phyloP scores from a whole-genome alignment of 495 filamentous ascomycete genomes.

The Hypomontagnella monticulosa region DNA sequence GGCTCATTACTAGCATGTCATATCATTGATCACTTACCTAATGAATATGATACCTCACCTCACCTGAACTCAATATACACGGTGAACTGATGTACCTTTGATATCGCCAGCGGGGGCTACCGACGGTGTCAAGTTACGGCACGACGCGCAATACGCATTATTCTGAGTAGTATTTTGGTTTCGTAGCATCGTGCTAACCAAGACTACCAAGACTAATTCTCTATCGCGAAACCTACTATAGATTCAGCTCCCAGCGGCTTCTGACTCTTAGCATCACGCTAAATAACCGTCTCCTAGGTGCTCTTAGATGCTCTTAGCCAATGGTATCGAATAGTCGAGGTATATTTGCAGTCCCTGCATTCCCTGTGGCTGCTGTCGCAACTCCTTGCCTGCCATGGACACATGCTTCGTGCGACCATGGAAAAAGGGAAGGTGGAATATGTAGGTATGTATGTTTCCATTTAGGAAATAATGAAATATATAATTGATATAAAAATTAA shows the following conservation, averaged over 20 bases:
- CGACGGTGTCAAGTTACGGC: neutral
- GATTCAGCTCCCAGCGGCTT: slow-evolving; percentile 12
- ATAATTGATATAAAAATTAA: neutral
- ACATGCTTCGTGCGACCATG: too few species aligned
- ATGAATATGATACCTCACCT: too few species aligned
- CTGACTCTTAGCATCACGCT: neutral
- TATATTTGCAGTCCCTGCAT: slow-evolving; percentile 19
- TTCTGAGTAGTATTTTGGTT: neutral
- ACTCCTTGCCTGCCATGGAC: too few species aligned
- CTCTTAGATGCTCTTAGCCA: neutral
- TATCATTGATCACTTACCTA: too few species aligned
- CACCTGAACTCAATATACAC: too few species aligned
- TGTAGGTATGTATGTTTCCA: neutral
- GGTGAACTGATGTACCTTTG: too few species aligned
- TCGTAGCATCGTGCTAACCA: slow-evolving; percentile 4
- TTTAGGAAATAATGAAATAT: too few species aligned
- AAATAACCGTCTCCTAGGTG: neutral
- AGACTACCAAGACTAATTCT: neutral
- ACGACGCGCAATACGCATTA: neutral
- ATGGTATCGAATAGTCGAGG: slow-evolving; percentile 1
- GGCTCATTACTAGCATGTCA: too few species aligned
- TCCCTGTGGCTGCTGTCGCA: neutral
- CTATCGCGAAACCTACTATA: slow-evolving; percentile 19
- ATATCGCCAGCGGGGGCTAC: neutral
- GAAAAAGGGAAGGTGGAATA: neutral